phyloP scores from a whole-genome alignment of 2,329 filamentous ascomycete species.

The Colletotrichum plurivorum region DNA sequence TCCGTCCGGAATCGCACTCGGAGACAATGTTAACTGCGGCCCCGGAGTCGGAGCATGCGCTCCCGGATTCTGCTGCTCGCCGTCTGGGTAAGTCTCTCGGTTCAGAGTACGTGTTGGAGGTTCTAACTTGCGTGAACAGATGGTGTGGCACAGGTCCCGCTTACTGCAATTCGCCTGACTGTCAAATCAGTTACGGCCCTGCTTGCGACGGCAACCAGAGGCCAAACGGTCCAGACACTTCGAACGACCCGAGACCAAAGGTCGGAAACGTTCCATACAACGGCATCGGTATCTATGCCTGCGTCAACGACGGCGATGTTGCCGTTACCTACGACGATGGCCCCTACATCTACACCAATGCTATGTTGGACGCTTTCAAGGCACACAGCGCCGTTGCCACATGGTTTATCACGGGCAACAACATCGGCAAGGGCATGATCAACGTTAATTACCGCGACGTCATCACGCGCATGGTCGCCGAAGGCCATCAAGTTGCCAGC shows the following conservation, averaged over 20 bases:
- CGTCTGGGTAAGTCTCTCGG: slow-evolving; percentile 46
- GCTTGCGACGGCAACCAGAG: slow-evolving; percentile 49
- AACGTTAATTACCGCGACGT: slow-evolving; percentile 49
- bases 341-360: slow-evolving; percentile 51
- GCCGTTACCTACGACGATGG: slow-evolving; percentile 57
- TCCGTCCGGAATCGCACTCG: neutral
- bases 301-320: slow-evolving; percentile 48
- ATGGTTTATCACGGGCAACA: slow-evolving; percentile 54
- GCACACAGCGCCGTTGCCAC: slow-evolving; percentile 50
- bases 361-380: slow-evolving; percentile 53
- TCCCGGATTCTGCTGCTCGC: slow-evolving; percentile 51
- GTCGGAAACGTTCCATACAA: slow-evolving; percentile 47
- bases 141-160: slow-evolving; percentile 48
- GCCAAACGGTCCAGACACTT: slow-evolving; percentile 45
- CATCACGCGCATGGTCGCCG: slow-evolving; percentile 59
- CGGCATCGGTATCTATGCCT: slow-evolving; percentile 51
- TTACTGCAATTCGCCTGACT: slow-evolving; percentile 47
- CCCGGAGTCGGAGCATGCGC: slow-evolving; percentile 47
- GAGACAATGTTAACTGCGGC: slow-evolving; percentile 46
- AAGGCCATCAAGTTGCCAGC: slow-evolving; percentile 64
- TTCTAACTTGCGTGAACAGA: neutral
- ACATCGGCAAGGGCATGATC: slow-evolving; percentile 52
- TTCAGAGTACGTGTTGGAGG: too few species aligned
- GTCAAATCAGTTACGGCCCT: slow-evolving; percentile 47
- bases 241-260: slow-evolving; percentile 43